These are phyloP conservation scores for Nelumbo lutea DNA, from an alignment of 164 flowering plant genomes.

Conservation along the genomic window DNA sequence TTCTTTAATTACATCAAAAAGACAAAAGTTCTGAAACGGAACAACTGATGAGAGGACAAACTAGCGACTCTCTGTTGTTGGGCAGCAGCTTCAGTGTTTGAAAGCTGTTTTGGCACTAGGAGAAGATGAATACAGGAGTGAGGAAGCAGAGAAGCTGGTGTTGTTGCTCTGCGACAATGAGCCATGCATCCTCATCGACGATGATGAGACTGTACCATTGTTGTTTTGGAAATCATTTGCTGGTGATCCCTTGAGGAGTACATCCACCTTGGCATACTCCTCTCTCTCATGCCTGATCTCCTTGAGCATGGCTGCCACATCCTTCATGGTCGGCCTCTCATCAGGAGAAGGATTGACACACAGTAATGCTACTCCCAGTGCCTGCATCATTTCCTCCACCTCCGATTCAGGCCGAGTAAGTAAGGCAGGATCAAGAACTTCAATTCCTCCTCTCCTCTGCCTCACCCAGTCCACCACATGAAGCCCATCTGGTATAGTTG, in stretches of 20 bases:
- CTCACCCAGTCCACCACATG: conserved; percentile 91
- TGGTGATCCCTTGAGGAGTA: conserved; percentile 47
- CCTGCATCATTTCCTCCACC: conserved; percentile 76
- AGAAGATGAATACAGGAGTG: conserved; percentile 58
- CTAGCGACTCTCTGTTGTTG: background rate
- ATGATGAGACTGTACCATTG: conserved; percentile 15
- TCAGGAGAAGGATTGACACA: conserved; percentile 77
- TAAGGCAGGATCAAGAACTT: conserved; percentile 56
- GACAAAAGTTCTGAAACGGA: background rate
- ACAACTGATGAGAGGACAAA: background rate
- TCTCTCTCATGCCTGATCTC: conserved; percentile 77
- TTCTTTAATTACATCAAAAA: background rate
- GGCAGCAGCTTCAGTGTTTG: background rate
- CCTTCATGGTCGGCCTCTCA: conserved; percentile 91
- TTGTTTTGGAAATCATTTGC: conserved; percentile 13
- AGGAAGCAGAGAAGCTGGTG: conserved; percentile 70
- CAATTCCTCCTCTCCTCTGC: conserved; percentile 45
- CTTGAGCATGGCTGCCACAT: conserved; percentile 90
- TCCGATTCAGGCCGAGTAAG: conserved; percentile 55
- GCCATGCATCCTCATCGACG: conserved; percentile 7
- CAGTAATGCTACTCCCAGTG: conserved; percentile 73
- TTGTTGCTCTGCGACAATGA: conserved; percentile 43
- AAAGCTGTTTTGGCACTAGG: conserved; percentile 30
- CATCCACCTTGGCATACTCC: conserved; percentile 57
- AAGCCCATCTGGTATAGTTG: conserved; percentile 78